These are phyloP conservation scores for Ustilago curta DNA, from an alignment of 1,284 basidiomycete genomes.

Conservation along the genomic window DNA sequence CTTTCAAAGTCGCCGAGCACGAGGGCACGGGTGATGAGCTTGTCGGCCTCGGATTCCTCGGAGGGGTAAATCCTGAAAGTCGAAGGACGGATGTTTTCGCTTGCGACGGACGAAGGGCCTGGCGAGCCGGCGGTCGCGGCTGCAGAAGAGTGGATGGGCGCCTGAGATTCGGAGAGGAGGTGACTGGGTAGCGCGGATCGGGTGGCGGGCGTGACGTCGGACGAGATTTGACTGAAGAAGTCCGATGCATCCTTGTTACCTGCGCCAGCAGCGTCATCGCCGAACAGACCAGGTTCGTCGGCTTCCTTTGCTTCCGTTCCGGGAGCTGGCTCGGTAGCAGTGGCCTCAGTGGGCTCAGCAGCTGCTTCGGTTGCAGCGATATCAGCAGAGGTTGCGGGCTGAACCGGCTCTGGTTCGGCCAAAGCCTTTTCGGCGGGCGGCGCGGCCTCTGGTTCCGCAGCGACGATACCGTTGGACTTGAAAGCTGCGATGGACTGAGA, in stretches of 20 bases:
- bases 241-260: constrained; percentile 78
- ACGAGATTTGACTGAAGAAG: constrained; percentile 84
- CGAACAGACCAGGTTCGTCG: constrained; percentile 81
- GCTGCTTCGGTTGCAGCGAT: constrained; percentile 71
- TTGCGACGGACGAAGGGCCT: constrained; percentile 79
- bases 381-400: constrained; percentile 70
- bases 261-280: constrained; percentile 76
- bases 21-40: constrained; percentile 89
- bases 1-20: constrained; percentile 94
- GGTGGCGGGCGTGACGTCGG: constrained; percentile 29
- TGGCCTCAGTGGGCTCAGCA: constrained; percentile 71
- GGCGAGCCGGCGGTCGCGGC: constrained; percentile 73
- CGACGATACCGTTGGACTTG: constrained; percentile 41
- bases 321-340: constrained; percentile 11
- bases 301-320: constrained; percentile 70
- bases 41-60: constrained; percentile 88
- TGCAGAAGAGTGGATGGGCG: constrained; percentile 43
- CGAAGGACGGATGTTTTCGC: constrained; percentile 75
- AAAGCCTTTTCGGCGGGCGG: constrained; percentile 66
- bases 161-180: constrained; percentile 75
- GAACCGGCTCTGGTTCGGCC: constrained; percentile 45
- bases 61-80: constrained; percentile 91
- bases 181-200: constrained; percentile 75
- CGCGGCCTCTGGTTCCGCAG: constrained; percentile 52
- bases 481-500: constrained; percentile 83